phyloP scores from a whole-genome alignment of 805 yeast species.

The Candida yuanshanica region DNA sequence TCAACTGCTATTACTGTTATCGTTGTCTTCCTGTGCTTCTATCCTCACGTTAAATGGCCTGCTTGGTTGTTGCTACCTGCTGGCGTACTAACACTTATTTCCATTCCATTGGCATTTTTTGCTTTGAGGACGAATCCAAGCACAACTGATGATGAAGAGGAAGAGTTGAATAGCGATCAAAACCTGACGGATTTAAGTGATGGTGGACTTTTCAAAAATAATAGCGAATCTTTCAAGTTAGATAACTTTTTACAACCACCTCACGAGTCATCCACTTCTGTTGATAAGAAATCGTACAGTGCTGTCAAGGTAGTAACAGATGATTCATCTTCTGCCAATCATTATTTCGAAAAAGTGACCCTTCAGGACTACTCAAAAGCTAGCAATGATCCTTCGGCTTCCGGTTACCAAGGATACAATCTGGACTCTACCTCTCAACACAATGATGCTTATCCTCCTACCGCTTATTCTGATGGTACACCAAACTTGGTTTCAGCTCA shows the following conservation, averaged over 20 bases:
- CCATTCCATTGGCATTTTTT: slow-evolving; percentile 44
- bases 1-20: slow-evolving; percentile 51
- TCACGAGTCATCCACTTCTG: slow-evolving; percentile 5
- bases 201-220: slow-evolving; percentile 15
- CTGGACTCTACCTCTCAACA: slow-evolving; percentile 2
- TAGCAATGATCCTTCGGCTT: slow-evolving; percentile 4
- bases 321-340: slow-evolving; percentile 20
- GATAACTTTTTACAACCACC: slow-evolving; percentile 8
- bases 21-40: slow-evolving; percentile 50
- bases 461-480: slow-evolving; percentile 15
- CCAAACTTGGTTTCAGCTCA: slow-evolving; percentile 23
- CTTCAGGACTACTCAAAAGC: slow-evolving; percentile 20
- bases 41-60: slow-evolving; percentile 65
- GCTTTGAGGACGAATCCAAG: slow-evolving; percentile 24
- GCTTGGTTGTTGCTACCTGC: slow-evolving; percentile 68
- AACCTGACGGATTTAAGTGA: slow-evolving; percentile 23
- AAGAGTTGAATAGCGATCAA: slow-evolving; percentile 6
- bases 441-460: not conserved
- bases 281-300: slow-evolving; percentile 13
- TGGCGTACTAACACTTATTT: slow-evolving; percentile 48
- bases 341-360: slow-evolving; percentile 20
- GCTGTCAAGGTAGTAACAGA: slow-evolving; percentile 19
- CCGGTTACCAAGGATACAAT: slow-evolving; percentile 14
- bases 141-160: slow-evolving; percentile 11
- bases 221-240: slow-evolving; percentile 9